phyloP scores from a whole-genome alignment of 23 red algal genomes.

The Gracilaria vermiculophylla region DNA sequence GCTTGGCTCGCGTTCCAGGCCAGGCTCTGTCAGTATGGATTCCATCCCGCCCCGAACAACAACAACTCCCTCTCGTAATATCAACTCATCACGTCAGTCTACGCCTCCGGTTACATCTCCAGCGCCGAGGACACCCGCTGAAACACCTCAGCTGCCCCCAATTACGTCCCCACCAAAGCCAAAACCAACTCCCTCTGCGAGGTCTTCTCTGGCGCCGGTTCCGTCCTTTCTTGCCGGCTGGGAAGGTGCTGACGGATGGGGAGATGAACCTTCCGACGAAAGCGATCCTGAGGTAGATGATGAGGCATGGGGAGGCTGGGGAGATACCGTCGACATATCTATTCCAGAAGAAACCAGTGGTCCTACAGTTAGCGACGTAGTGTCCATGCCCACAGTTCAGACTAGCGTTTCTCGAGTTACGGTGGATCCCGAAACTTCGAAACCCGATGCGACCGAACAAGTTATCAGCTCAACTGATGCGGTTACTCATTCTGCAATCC shows the following conservation, averaged over 20 bases:
- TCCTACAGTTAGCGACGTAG: not conserved
- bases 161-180: not conserved
- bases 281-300: slow-evolving; percentile 42
- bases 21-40: not conserved
- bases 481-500: not conserved
- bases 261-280: slow-evolving; percentile 30
- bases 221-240: slow-evolving; percentile 60
- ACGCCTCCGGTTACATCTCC: not conserved
- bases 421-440: not conserved
- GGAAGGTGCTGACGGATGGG: slow-evolving; percentile 63
- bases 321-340: not conserved
- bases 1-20: slow-evolving; percentile 15
- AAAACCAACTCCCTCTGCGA: not conserved
- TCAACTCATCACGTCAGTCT: not conserved
- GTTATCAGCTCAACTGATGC: not conserved
- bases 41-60: not conserved
- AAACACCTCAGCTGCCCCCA: not conserved
- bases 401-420: not conserved
- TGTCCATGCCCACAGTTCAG: not conserved
- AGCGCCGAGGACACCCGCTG: not conserved
- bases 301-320: slow-evolving; percentile 24
- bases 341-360: not conserved
- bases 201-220: not conserved
- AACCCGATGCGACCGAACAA: not conserved
- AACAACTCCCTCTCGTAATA: not conserved